Base-by-base conservation (phyloP, 2,329 filamentous ascomycete genomes). In the Teratosphaeria viscida region DNA sequence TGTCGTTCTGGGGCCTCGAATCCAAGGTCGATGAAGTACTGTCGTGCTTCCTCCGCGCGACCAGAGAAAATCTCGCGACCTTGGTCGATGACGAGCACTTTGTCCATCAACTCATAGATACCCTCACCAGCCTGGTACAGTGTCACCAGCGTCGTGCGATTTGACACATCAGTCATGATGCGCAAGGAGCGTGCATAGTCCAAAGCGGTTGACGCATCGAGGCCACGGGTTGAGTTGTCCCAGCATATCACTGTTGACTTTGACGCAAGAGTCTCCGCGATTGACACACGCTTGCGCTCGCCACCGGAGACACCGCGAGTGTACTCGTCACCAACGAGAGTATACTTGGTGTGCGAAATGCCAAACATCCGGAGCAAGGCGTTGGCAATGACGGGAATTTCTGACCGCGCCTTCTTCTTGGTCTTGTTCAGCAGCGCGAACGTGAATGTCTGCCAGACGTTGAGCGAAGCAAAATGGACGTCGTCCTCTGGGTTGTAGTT, bases 401-500 rank as follows among this genome's bases (percentile, higher is more conserved):
- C 82, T 2, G 76, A 77, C 54, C 79, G 81, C 49, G 84, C 82
- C 55, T 83, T 78, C 72, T 86, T 88, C 73, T 82, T 85, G 8
- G 87, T 90, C 75, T 90, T 90, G 74, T 85, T 90, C 72, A 85
- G 82, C 55, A 92, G 76, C 0, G 88, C 86, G 67, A 92, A 92
- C 3, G 82, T 83, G 52, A 92, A 76, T 0, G 89, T 92, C 72
- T 91, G 87, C 80, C 86, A 88, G 0, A 92, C 89, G 5, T 85
- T 90, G 39, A 92, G 77, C 1, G 81, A 80, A 2, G 89, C 85
- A 68, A 91, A 85, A 70, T 92, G 89, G 19, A 83, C 79, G 67
- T 91, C 88, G 64, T 90, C 88, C 71, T 92, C 88, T 16, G 82
- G 83, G 65, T 89, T 90, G 72, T 91, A 92, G 65, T 85, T 86